phyloP scores from a whole-genome alignment of 352 stramenopile species.

The Phytophthora pinifolia region DNA sequence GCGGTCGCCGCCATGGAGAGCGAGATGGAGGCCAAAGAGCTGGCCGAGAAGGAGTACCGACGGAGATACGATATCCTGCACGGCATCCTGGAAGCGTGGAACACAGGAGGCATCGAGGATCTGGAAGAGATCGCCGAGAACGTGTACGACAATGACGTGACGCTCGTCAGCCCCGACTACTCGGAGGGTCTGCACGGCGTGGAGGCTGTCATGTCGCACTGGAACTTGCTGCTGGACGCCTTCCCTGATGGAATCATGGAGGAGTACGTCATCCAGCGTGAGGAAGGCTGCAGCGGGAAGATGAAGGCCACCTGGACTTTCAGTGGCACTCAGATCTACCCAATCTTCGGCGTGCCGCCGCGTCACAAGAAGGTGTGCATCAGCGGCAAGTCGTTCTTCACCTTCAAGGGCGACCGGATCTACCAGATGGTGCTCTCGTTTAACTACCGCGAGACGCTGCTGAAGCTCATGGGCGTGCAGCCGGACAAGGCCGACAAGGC shows the following conservation, averaged over 20 bases:
- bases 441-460: conserved; percentile 73
- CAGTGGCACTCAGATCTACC: conserved; percentile 77
- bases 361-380: conserved; percentile 81
- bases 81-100: conserved; percentile 77
- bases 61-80: conserved; percentile 74
- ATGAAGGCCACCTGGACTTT: conserved; percentile 79
- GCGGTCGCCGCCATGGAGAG: conserved; percentile 22
- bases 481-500: conserved; percentile 23
- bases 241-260: conserved; percentile 86
- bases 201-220: conserved; percentile 73
- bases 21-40: conserved; percentile 32
- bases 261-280: conserved; percentile 73
- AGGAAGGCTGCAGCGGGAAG: conserved; percentile 55
- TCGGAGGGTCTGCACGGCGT: conserved; percentile 62
- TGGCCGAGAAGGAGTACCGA: conserved; percentile 58
- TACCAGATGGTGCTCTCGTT: conserved; percentile 68
- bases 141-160: conserved; percentile 76
- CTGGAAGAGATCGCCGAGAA: conserved; percentile 79
- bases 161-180: conserved; percentile 65
- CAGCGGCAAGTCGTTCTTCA: conserved; percentile 73
- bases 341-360: conserved; percentile 68
- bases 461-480: conserved; percentile 69
- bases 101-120: conserved; percentile 80
- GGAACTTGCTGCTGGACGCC: conserved; percentile 62
- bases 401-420: conserved; percentile 79